Evolutionary conservation across 78 protist species (phyloP).

Genomic region (Speleostelium caveatum): DNA sequence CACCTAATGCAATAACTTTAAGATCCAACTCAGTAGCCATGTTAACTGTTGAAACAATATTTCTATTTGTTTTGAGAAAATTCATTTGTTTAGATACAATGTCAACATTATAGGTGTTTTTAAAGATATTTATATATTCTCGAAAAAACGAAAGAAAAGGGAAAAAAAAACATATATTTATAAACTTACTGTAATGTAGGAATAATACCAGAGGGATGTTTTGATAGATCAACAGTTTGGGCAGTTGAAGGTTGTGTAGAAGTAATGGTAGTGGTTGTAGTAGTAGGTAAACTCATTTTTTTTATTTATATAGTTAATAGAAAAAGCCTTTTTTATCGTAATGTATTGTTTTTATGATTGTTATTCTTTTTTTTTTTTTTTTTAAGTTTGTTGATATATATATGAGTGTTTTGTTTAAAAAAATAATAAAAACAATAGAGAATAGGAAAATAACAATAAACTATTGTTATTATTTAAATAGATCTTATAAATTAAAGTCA

Average conservation of each 20-base stretch:
- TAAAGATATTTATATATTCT: too few relatives aligned
- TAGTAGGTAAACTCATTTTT: background rate
- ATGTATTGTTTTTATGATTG: background rate
- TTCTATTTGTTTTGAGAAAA: slow-evolving; percentile 66
- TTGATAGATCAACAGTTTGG: slow-evolving; percentile 39
- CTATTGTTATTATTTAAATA: background rate
- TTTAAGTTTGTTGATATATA: background rate
- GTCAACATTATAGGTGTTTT: background rate
- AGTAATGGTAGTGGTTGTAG: background rate
- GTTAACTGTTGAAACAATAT: slow-evolving; percentile 96
- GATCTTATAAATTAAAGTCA: background rate
- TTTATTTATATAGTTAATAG: too few relatives aligned
- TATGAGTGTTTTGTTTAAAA: too few relatives aligned
- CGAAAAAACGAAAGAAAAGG: background rate
- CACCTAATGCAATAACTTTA: slow-evolving; percentile 92
- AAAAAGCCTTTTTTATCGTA: background rate
- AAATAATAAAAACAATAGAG: background rate
- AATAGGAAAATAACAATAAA: background rate
- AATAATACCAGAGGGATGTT: slow-evolving; percentile 87
- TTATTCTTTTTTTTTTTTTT: background rate
- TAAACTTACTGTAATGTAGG: slow-evolving; percentile 84
- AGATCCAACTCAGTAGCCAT: slow-evolving; percentile 91
- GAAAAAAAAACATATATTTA: too few relatives aligned
- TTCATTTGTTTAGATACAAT: background rate
- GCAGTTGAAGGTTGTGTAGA: slow-evolving; percentile 10